These are phyloP conservation scores for Stephanodiscus minutulus DNA, from an alignment of 108 stramenopile genomes.

Conservation along the genomic window DNA sequence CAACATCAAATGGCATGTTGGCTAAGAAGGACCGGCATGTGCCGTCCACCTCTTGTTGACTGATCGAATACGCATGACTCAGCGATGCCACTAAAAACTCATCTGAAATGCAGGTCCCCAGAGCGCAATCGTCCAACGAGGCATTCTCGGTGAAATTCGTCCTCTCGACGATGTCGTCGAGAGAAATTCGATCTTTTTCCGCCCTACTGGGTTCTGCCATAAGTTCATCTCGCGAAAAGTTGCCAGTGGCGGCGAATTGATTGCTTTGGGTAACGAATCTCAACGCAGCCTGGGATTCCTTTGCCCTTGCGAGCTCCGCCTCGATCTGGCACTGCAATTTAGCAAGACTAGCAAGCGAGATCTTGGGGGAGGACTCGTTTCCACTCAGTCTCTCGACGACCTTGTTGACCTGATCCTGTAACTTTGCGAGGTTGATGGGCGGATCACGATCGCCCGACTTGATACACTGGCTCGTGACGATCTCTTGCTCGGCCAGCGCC, in stretches of 20 bases:
- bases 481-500: not conserved
- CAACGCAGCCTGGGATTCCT: conserved; percentile 22
- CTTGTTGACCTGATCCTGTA: not conserved
- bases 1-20: conserved; percentile 26
- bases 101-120: not conserved
- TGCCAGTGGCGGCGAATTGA: not conserved
- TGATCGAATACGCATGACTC: conserved; percentile 29
- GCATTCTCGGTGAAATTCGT: conserved; percentile 18
- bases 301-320: conserved; percentile 25
- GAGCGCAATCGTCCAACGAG: conserved; percentile 1
- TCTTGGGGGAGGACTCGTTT: not conserved
- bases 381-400: not conserved
- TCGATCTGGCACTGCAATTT: conserved; percentile 22
- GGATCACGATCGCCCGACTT: not conserved
- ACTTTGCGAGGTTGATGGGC: not conserved
- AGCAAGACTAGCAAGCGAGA: not conserved
- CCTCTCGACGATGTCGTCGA: conserved; percentile 25
- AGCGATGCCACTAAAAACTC: conserved; percentile 8
- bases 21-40: conserved; percentile 22
- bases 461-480: not conserved
- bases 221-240: not conserved
- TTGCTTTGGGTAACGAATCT: not conserved
- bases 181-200: conserved; percentile 3
- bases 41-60: conserved; percentile 47
- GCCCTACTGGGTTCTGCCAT: conserved; percentile 12